A percentile compares a stretch with the other conserved stretches of the same genome.
These are phyloP conservation scores for Xanthoconium separans DNA, from an alignment of 1,284 basidiomycete species.

Conservation along the genomic window DNA sequence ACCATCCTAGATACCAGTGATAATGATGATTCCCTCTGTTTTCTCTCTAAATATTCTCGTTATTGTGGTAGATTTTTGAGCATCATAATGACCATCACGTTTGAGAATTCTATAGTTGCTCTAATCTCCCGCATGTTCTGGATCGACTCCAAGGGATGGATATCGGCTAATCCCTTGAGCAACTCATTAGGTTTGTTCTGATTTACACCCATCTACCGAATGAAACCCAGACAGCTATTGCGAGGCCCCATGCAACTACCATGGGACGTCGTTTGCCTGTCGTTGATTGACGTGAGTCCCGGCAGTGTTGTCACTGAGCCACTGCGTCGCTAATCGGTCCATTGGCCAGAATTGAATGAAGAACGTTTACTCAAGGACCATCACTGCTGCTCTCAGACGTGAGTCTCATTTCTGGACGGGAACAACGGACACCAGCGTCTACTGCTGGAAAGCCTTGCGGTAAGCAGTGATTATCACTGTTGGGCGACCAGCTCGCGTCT, in stretches of 20 bases:
- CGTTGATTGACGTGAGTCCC: constrained; percentile 41
- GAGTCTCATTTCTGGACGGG: constrained; percentile 32
- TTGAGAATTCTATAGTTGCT: constrained; percentile 36
- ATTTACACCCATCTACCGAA: constrained; percentile 1
- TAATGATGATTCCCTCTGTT: constrained; percentile 30
- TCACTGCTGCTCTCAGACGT: constrained; percentile 36
- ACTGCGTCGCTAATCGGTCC: constrained; percentile 36
- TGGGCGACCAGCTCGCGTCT: constrained; percentile 6
- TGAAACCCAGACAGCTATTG: constrained; percentile 28
- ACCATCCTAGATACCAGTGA: constrained; percentile 52
- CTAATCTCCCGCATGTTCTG: constrained; percentile 32
- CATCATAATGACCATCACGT: constrained; percentile 34
- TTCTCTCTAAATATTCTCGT: constrained; percentile 37
- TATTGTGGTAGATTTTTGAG: constrained; percentile 40
- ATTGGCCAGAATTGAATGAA: constrained; percentile 35
- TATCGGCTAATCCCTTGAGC: constrained; percentile 29
- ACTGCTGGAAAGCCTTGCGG: constrained; percentile 45
- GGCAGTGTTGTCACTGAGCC: constrained; percentile 14
- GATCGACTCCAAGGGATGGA: constrained; percentile 30
- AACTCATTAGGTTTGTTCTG: constrained; percentile 20
- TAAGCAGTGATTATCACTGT: constrained; percentile 30
- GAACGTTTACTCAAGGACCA: constrained; percentile 39
- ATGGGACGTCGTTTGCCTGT: constrained; percentile 29
- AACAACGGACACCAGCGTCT: constrained; percentile 39
- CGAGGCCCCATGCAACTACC: constrained; percentile 25